These are phyloP conservation scores for Forsythia suspensa DNA, from an alignment of 257 asterid species.

Conservation along the genomic window DNA sequence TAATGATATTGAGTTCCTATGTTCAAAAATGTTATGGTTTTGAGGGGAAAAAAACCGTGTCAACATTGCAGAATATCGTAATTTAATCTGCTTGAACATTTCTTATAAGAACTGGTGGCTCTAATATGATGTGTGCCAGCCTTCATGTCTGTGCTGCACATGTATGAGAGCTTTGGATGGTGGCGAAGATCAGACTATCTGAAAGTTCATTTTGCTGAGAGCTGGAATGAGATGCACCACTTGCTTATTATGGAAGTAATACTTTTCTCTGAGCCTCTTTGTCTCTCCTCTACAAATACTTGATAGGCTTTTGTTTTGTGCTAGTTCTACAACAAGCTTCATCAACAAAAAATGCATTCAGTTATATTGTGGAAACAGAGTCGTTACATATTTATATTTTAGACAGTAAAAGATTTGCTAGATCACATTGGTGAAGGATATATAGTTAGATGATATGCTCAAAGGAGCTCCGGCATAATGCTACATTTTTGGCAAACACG, in stretches of 20 bases:
- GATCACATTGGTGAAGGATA: background rate
- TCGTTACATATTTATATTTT: slow-evolving; percentile 7
- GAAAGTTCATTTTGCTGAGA: slow-evolving; percentile 99
- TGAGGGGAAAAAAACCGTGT: background rate
- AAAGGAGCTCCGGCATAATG: background rate
- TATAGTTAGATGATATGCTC: background rate
- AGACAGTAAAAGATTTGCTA: slow-evolving; percentile 5
- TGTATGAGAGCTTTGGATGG: slow-evolving; percentile 99
- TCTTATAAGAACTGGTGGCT: slow-evolving; percentile 18
- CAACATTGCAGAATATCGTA: background rate
- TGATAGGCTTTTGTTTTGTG: background rate
- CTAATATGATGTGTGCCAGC: slow-evolving; percentile 52
- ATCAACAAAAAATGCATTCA: background rate
- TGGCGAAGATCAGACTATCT: slow-evolving; percentile 98
- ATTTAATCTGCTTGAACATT: slow-evolving; percentile 5
- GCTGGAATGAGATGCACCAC: slow-evolving; percentile 99
- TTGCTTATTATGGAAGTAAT: slow-evolving; percentile 97
- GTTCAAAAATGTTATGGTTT: background rate
- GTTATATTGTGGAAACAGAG: slow-evolving; percentile 2
- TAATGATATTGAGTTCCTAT: background rate
- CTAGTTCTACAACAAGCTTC: slow-evolving; percentile 11
- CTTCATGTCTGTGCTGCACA: slow-evolving; percentile 91
- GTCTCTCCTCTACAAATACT: slow-evolving; percentile 1
- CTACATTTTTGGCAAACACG: background rate
- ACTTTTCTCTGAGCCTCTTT: slow-evolving; percentile 21